phyloP scores from a whole-genome alignment of 805 yeast species.

The Wickerhamiella sergipiensis region DNA sequence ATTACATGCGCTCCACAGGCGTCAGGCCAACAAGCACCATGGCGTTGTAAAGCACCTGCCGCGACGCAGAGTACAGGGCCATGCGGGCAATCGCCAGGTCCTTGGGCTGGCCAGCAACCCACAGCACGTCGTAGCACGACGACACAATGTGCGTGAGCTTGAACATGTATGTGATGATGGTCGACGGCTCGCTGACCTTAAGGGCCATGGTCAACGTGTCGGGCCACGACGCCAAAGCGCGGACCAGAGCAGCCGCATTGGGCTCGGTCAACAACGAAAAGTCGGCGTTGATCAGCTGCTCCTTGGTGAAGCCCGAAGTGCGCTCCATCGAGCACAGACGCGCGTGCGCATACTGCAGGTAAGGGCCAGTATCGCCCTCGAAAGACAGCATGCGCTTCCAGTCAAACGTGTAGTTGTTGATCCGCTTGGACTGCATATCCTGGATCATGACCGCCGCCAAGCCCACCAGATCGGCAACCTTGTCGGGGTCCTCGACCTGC shows the following conservation, averaged over 20 bases:
- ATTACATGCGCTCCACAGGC: constrained; percentile 96
- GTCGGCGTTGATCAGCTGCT: constrained; percentile 33
- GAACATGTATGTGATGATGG: constrained; percentile 87
- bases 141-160: constrained; percentile 86
- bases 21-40: constrained; percentile 81
- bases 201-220: constrained; percentile 74
- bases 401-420: constrained; percentile 89
- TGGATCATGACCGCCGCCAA: constrained; percentile 97
- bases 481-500: constrained; percentile 86
- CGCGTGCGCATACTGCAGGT: constrained; percentile 95
- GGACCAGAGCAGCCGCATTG: constrained; percentile 53
- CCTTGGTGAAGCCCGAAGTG: constrained; percentile 35
- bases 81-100: constrained; percentile 81
- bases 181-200: constrained; percentile 81
- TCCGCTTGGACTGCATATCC: constrained; percentile 95
- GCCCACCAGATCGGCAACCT: constrained; percentile 90
- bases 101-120: constrained; percentile 93
- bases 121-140: constrained; percentile 85
- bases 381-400: constrained; percentile 98
- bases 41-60: constrained; percentile 82
- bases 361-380: constrained; percentile 99
- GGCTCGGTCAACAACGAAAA: constrained; percentile 53
- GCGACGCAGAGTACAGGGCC: constrained; percentile 80
- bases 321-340: constrained; percentile 91
- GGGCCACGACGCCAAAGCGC: constrained; percentile 80